A percentile compares a stretch with the other conserved stretches of the same genome.
Evolutionary conservation across 2,329 filamentous ascomycete species (phyloP).

Genomic region (Trichoderma sp.): DNA sequence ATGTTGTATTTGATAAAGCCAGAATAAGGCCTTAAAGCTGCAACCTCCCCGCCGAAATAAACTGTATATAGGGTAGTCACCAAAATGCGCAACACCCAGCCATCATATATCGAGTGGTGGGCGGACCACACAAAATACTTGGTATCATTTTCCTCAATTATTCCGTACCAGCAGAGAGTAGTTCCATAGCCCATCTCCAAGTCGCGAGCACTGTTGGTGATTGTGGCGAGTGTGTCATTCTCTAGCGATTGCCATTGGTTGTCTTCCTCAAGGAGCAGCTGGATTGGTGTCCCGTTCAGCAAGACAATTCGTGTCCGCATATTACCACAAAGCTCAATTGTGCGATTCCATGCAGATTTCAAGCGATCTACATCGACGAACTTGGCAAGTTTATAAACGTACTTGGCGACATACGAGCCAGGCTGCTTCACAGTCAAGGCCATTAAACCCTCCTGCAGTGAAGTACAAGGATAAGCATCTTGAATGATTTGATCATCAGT

Average conservation of each 20-base stretch:
- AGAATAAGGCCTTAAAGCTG: slow-evolving; percentile 37
- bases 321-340: slow-evolving; percentile 16
- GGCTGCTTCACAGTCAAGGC: slow-evolving; percentile 34
- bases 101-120: slow-evolving; percentile 20
- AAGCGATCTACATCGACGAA: slow-evolving; percentile 29
- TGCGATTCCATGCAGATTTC: slow-evolving; percentile 32
- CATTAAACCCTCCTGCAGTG: slow-evolving; percentile 29
- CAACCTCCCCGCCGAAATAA: slow-evolving; percentile 22
- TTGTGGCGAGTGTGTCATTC: not conserved
- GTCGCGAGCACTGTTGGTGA: not conserved
- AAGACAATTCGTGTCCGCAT: slow-evolving; percentile 19
- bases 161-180: slow-evolving; percentile 15
- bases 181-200: slow-evolving; percentile 17
- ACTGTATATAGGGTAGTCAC: not conserved
- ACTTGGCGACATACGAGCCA: slow-evolving; percentile 39
- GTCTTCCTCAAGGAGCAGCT: slow-evolving; percentile 7
- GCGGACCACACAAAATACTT: slow-evolving; percentile 3
- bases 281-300: not conserved
- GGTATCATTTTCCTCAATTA: not conserved
- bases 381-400: slow-evolving; percentile 27
- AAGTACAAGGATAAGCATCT: slow-evolving; percentile 29
- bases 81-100: slow-evolving; percentile 20
- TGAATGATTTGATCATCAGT: slow-evolving; percentile 11
- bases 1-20: slow-evolving; percentile 27
- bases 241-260: slow-evolving; percentile 6